Conservation (phyloP, 208 protist species). For the Acanthamoeba royreba region DNA sequence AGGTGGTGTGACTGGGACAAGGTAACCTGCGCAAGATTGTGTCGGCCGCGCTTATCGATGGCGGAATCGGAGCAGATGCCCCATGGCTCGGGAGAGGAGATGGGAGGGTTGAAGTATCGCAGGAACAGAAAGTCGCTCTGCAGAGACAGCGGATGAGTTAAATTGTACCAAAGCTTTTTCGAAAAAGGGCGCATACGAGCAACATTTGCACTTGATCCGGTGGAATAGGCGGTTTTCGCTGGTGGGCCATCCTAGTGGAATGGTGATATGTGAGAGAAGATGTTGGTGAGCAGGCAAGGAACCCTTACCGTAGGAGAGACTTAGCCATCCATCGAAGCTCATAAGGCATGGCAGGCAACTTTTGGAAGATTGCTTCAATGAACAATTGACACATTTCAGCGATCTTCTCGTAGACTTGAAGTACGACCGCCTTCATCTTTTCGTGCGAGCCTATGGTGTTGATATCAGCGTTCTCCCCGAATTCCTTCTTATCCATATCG, state of each 20-base stretch:
- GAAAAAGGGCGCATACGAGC: neutral
- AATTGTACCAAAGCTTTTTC: neutral
- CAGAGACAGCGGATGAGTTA: neutral
- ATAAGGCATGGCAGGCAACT: neutral
- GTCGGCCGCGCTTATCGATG: neutral
- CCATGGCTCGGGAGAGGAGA: neutral
- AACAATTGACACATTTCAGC: neutral
- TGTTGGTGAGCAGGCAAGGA: neutral
- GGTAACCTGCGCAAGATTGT: neutral
- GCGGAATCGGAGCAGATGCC: neutral
- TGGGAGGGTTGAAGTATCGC: neutral
- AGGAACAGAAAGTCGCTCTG: constrained; percentile 9
- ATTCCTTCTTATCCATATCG: neutral
- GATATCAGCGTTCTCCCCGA: neutral
- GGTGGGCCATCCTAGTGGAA: neutral
- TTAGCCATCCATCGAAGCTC: constrained; percentile 8
- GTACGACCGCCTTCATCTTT: neutral
- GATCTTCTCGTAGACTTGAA: neutral
- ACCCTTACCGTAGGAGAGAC: neutral
- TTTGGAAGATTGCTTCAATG: neutral
- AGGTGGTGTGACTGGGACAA: no score
- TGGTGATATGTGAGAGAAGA: neutral
- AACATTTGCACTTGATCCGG: neutral
- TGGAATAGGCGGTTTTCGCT: neutral
- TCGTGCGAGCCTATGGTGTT: neutral